Evolutionary conservation across 768 basidiomycete genomes (phyloP), one percentile per base, ranked within the genome.

Genomic region (Tricholoma terreum): DNA sequence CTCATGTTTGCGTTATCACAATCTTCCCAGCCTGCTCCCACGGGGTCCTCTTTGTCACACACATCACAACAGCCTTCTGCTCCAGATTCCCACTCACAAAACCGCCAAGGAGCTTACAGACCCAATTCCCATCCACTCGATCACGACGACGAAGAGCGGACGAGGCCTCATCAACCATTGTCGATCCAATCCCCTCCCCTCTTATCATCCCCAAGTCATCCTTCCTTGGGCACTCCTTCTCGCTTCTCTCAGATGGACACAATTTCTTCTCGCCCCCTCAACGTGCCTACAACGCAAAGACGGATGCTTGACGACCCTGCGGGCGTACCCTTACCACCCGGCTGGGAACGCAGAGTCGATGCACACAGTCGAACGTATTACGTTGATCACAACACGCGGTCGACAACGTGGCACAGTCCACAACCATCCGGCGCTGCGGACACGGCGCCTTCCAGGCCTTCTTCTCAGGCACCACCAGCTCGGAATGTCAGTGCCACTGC

Each of bases 321-420:
- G 48, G 81, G 83, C 17, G 78, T 79, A 14, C 80, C 84, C 17
- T 75, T 95, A 33, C 92, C 92, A 0, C 69, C 75, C 21, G 90
- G 91, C 4, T 95, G 91, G 91, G 93, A 95, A 68, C 81, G 90
- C 58, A 84, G 93, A 30, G 75, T 79, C 48, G 92, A 94, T 67
- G 76, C 78, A 19, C 82, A 86, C 55, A 86, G 85, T 4, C 75
- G 93, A 56, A 72, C 83, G 21, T 95, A 95, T 72, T 94, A 89
- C 68, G 91, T 95, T 57, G 93, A 96, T 69, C 94, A 95, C 69
- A 87, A 82, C 63, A 83, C 85, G 5, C 84, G 90, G 57, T 80
- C 83, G 8, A 94, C 93, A 35, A 87, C 90, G 19, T 94, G 93
- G 93, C 80, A 83, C 63, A 81, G 85, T 55, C 87, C 84, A 3